Evolutionary conservation across 2,329 filamentous ascomycete species (phyloP), one percentile per base, ranked within the genome.

Genomic region (Pseudocercospora eumusae): DNA sequence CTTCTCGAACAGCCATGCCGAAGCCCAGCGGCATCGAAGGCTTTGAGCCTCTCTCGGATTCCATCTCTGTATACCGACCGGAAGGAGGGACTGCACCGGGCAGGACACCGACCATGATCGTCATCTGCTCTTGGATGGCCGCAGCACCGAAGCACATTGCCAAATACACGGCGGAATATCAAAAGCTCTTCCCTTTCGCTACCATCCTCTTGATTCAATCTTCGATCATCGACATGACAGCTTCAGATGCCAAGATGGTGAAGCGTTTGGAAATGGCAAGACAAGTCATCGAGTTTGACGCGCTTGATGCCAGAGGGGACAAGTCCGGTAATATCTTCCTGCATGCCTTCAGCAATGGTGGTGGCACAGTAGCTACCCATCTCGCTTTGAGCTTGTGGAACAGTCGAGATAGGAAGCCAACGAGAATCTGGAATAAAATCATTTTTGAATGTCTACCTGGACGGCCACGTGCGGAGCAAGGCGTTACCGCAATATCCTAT

Each of bases 301-400:
- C 44, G 2, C 23, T 47, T 13, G 44, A 47, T 6, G 23, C 44
- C 20, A 23, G 23, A 10, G 44, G 44, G 18, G 44, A 47, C 42
- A 47, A 47, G 44, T 21, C 44, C 5, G 31, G 57, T 21, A 18
- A 10, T 31, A 68, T 73, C 3, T 23, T 75, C 10, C 63, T 75
- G 5, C 74, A 76, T 61, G 62, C 66, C 21, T 75, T 75, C 60
- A 75, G 73, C 9, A 76, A 76, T 59, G 75, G 74, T 15, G 74
- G 75, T 25, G 67, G 68, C 6, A 68, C 69, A 15, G 68, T 62
- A 8, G 68, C 69, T 2, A 65, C 66, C 0, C 66, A 69, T 28
- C 56, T 76, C 15, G 61, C 64, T 25, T 23, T 25, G 44, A 47
- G 44, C 44, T 47, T 47, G 44, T 47, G 20, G 44, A 25, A 47